Base-by-base conservation (phyloP, 2,329 filamentous ascomycete species). In the Xylaria sp. region DNA sequence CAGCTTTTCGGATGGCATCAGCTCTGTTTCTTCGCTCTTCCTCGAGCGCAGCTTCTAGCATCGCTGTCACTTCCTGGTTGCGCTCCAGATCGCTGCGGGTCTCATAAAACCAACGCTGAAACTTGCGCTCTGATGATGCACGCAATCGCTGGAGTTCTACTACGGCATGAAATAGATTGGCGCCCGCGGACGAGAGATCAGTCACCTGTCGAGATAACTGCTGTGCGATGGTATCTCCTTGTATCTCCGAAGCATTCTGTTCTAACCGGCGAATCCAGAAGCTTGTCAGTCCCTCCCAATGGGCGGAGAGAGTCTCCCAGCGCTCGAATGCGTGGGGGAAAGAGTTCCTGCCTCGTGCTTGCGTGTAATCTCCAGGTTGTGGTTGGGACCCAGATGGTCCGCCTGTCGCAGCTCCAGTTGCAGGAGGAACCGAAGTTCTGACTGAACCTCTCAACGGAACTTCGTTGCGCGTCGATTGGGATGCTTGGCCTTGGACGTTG, bases 71-170 rank as follows among this genome's bases (percentile, higher is more conserved):
- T 77, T 98, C 95, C 68, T 92, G 90, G 52, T 89, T 85, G 28
- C 91, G 88, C 79, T 98, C 95, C 68, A 96, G 87, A 69, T 98
- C 94, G 33, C 89, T 86, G 54, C 94, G 86, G 7, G 94, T 97
- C 75, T 99, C 95, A 70, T 96, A 97, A 78, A 98, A 98, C 95
- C 95, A 99, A 53, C 95, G 87, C 78, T 99, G 95, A 71, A 99
- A 99, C 75, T 98, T 98, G 67, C 95, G 89, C 77, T 99, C 95
- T 0, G 94, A 98, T 59, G 93, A 97, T 38, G 95, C 95, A 45
- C 95, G 90, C 25, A 99, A 83, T 31, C 95, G 89, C 76, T 99
- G 95, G 47, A 99, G 82, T 77, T 99, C 95, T 3, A 99, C 95
- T 0, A 99, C 94, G 9, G 95, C 95, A 75, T 99, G 95, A 76